Evolutionary conservation across 306 rosid genomes (phyloP).

Genomic region (Inga laurina): DNA sequence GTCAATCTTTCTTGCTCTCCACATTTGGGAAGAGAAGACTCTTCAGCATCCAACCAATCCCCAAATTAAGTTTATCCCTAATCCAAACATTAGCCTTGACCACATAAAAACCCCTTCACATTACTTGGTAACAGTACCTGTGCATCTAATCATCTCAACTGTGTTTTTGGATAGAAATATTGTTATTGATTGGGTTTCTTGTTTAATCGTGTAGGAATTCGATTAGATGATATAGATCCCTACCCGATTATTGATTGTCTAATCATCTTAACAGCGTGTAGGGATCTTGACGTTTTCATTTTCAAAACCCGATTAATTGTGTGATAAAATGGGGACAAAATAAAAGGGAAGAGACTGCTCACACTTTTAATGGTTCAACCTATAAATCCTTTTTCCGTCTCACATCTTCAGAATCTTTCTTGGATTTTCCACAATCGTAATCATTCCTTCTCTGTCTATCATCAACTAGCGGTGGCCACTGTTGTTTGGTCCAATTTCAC

Average conservation of each 20-base stretch:
- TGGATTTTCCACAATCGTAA: slow-evolving; percentile 33
- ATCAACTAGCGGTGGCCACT: slow-evolving; percentile 27
- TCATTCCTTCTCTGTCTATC: neutral
- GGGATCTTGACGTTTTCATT: neutral
- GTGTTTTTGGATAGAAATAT: neutral
- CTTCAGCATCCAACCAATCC: neutral
- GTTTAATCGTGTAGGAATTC: too few species aligned
- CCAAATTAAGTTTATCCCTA: neutral
- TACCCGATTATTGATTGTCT: too few species aligned
- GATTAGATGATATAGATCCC: too few species aligned
- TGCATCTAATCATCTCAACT: neutral
- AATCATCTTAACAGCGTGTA: too few species aligned
- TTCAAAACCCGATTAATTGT: neutral
- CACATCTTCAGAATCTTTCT: neutral
- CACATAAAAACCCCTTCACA: neutral
- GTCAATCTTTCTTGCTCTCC: neutral
- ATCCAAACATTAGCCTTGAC: neutral
- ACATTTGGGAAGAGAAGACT: neutral
- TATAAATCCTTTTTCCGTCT: neutral
- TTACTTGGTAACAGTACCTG: neutral
- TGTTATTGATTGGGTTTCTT: neutral
- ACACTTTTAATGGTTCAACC: slow-evolving; percentile 34
- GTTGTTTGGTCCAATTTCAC: slow-evolving; percentile 31
- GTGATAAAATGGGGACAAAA: neutral
- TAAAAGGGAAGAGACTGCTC: neutral